Evolutionary conservation across 2,329 filamentous ascomycete genomes (phyloP), one percentile per base, ranked within the genome.

Genomic region (Penicillium aurantiogriseum): DNA sequence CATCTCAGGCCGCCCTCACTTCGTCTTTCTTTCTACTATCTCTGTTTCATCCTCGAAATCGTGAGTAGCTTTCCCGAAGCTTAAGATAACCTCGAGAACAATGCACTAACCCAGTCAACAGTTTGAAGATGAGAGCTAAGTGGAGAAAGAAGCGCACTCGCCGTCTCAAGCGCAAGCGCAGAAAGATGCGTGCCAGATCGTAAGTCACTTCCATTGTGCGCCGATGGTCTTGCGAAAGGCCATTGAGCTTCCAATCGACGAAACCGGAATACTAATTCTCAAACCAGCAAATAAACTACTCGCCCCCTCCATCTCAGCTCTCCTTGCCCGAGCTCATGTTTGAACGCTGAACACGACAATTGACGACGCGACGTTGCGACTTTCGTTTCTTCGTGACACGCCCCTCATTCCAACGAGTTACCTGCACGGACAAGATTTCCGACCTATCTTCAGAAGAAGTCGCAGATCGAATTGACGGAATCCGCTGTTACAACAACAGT

Each of bases 131-230:
- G 86, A 88, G 93, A 94, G 92, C 92, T 79, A 97, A 97, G 87
- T 97, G 94, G 94, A 94, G 93, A 87, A 99, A 99, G 90, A 99
- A 99, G 93, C 88, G 94, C 81, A 92, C 96, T 83, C 87, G 94
- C 77, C 89, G 94, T 82, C 91, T 99, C 81, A 97, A 97, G 90
- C 89, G 92, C 80, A 99, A 99, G 92, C 92, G 94, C 85, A 95
- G 94, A 92, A 99, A 99, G 93, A 96, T 94, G 84, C 88, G 94
- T 80, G 94, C 93, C 76, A 85, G 94, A 84, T 92, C 88, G 94
- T 97, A 86, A 86, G 92, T 81, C 42, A 38, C 17, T 53, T 52
- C 44, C 21, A 50, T 17, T 19, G 9, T 35, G 17, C 15, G 57
- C 42, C 38, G 33, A 50, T 53, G 21, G 45, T 42, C 31, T 27